These are phyloP conservation scores for Yamadazyma triangularis DNA, from an alignment of 1,139 yeast species.

Conservation along the genomic window DNA sequence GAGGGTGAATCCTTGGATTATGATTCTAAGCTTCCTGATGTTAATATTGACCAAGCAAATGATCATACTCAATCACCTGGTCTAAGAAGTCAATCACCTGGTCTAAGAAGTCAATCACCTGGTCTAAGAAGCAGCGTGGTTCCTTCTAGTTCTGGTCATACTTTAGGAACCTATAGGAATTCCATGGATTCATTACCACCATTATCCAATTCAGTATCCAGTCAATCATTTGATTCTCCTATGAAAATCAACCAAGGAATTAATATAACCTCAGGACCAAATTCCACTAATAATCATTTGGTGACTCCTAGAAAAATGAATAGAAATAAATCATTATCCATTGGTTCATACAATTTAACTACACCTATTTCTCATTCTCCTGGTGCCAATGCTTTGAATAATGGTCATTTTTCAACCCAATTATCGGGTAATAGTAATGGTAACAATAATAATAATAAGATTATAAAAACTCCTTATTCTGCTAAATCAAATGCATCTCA, in stretches of 20 bases:
- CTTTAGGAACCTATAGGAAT: not conserved
- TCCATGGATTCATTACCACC: constrained; percentile 31
- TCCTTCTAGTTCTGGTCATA: too few species aligned
- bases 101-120: too few species aligned
- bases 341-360: constrained; percentile 11
- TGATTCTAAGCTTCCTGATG: not conserved
- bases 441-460: constrained; percentile 2
- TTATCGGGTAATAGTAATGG: not conserved
- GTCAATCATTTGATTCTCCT: constrained; percentile 35
- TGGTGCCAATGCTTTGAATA: not conserved
- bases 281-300: not conserved
- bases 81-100: too few species aligned
- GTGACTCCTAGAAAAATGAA: constrained; percentile 11
- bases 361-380: constrained; percentile 22
- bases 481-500: not conserved
- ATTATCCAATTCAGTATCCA: constrained; percentile 37
- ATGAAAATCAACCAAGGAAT: constrained; percentile 13
- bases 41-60: constrained; percentile 20
- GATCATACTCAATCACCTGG: too few species aligned
- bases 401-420: not conserved
- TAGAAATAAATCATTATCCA: constrained; percentile 12
- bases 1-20: constrained; percentile 3
- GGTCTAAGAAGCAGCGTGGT: too few species aligned
- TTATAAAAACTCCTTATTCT: constrained; percentile 13
- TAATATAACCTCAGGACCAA: too few species aligned